These are phyloP conservation scores for Daldinia loculata DNA, from an alignment of 495 filamentous ascomycete genomes.

Conservation along the genomic window DNA sequence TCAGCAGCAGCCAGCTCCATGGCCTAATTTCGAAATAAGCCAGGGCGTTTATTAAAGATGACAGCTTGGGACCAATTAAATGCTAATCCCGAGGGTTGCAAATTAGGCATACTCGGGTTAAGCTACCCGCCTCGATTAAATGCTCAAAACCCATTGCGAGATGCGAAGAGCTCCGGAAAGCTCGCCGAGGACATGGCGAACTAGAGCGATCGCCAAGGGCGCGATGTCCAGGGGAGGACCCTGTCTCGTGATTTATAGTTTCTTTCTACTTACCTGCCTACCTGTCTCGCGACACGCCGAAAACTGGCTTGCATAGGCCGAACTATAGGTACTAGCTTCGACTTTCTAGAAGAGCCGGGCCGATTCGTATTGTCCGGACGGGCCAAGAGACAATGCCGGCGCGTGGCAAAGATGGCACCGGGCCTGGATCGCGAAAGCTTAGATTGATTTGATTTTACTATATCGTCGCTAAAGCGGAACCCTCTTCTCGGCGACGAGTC, in stretches of 20 bases:
- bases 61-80: constrained; percentile 13
- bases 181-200: constrained; percentile 24
- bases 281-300: background rate
- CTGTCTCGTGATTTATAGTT: constrained; percentile 4
- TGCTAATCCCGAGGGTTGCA: background rate
- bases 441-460: background rate
- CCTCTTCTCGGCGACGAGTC: constrained; percentile 22
- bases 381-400: constrained; percentile 20
- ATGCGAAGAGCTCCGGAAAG: constrained; percentile 14
- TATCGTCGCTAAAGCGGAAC: constrained; percentile 14
- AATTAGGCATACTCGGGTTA: constrained; percentile 10
- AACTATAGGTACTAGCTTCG: constrained; percentile 16
- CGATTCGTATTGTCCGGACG: constrained; percentile 28
- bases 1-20: constrained; percentile 72
- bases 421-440: constrained; percentile 2
- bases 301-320: background rate
- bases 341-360: constrained; percentile 25
- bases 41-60: background rate
- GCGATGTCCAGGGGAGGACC: constrained; percentile 8
- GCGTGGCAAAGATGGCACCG: constrained; percentile 19
- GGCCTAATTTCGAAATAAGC: constrained; percentile 61
- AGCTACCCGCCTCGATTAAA: background rate
- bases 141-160: background rate
- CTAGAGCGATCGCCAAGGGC: constrained; percentile 35
- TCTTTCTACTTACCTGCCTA: background rate